These are phyloP conservation scores for Podospora pseudoanserina DNA, from an alignment of 495 filamentous ascomycete genomes.

Conservation along the genomic window DNA sequence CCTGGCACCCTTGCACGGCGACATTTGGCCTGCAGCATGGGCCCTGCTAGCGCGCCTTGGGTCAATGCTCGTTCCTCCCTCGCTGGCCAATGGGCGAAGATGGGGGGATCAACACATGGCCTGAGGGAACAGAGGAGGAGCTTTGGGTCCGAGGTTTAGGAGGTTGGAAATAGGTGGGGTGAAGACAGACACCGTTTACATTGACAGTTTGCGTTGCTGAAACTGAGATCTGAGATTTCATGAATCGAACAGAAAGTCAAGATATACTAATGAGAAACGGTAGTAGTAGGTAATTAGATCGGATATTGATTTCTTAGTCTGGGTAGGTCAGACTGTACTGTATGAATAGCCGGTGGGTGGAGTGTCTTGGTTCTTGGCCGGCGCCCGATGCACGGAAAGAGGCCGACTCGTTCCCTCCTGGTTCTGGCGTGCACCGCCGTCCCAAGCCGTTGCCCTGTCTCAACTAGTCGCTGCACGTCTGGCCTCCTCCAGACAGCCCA, in stretches of 20 bases:
- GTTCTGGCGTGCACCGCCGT: slow-evolving; percentile 27
- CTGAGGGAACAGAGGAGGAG: background rate
- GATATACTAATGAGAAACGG: background rate
- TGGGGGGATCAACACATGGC: slow-evolving; percentile 1
- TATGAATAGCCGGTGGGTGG: slow-evolving; percentile 3
- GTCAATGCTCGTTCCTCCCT: slow-evolving; percentile 31
- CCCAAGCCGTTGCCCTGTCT: slow-evolving; percentile 16
- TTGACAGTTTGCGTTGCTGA: background rate
- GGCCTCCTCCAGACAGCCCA: slow-evolving; percentile 7
- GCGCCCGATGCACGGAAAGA: slow-evolving; percentile 18
- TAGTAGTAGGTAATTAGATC: background rate
- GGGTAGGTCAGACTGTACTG: background rate
- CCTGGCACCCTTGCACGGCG: slow-evolving; percentile 18
- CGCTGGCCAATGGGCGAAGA: slow-evolving; percentile 26
- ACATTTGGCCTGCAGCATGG: slow-evolving; percentile 21
- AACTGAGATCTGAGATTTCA: background rate
- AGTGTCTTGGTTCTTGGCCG: slow-evolving; percentile 27
- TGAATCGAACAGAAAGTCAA: background rate
- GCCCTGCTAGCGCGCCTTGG: slow-evolving; percentile 40
- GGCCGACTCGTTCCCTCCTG: slow-evolving; percentile 26
- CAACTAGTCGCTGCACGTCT: slow-evolving; percentile 11
- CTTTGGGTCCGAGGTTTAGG: background rate
- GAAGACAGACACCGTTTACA: background rate
- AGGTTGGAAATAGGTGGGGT: background rate
- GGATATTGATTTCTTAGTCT: background rate